Evolutionary conservation across 1,284 basidiomycete species (phyloP).

Genomic region (Ustilago loliicola): DNA sequence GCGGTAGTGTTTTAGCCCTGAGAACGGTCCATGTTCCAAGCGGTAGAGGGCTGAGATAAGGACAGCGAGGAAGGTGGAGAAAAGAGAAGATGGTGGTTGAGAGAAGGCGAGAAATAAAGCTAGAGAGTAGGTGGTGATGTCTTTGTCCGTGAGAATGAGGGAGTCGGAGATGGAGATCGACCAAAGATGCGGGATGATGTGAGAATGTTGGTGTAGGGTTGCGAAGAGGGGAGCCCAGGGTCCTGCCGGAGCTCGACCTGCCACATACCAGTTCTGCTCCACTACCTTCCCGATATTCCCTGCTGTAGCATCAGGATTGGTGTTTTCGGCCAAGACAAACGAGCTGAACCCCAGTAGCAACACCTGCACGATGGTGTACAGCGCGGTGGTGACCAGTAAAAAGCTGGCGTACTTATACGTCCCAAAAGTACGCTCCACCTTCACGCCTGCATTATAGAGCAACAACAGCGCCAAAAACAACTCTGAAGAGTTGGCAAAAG

Average conservation of each 20-base stretch:
- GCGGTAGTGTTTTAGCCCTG: slow-evolving; percentile 20
- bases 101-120: slow-evolving; percentile 25
- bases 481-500: slow-evolving; percentile 86
- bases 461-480: slow-evolving; percentile 82
- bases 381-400: slow-evolving; percentile 16
- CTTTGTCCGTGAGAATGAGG: slow-evolving; percentile 23
- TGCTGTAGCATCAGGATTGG: no score
- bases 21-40: background rate
- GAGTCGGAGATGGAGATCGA: slow-evolving; percentile 17
- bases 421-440: slow-evolving; percentile 87
- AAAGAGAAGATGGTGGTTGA: slow-evolving; percentile 9
- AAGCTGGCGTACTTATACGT: slow-evolving; percentile 81
- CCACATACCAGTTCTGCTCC: slow-evolving; percentile 2
- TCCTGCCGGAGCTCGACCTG: slow-evolving; percentile 29
- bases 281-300: background rate
- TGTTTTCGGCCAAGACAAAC: background rate
- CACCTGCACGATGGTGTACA: slow-evolving; percentile 23
- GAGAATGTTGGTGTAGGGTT: slow-evolving; percentile 34
- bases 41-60: slow-evolving; percentile 30
- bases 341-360: slow-evolving; percentile 12
- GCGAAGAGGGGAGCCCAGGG: slow-evolving; percentile 40
- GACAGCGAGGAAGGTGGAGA: slow-evolving; percentile 16
- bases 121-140: slow-evolving; percentile 25
- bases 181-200: slow-evolving; percentile 48
- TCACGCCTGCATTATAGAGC: slow-evolving; percentile 80